These are phyloP conservation scores for Globisporangium sylvaticum DNA, from an alignment of 352 stramenopile genomes.

Conservation along the genomic window DNA sequence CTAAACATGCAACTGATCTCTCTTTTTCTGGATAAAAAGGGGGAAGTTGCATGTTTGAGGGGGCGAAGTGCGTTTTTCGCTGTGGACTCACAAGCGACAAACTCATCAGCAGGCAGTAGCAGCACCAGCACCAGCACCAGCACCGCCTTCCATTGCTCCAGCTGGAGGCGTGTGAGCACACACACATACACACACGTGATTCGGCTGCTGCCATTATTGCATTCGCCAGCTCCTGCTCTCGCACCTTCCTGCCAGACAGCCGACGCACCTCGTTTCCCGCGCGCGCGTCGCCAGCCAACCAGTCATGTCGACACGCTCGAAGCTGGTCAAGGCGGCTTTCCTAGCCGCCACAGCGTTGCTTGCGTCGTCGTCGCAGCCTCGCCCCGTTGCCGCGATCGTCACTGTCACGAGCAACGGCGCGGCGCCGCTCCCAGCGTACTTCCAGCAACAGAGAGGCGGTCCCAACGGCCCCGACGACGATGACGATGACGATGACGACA, in stretches of 20 bases:
- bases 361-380: not conserved
- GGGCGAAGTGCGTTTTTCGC: not conserved
- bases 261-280: too few relatives aligned
- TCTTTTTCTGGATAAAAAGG: too few relatives aligned
- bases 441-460: not conserved
- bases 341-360: not conserved
- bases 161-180: not conserved
- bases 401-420: not conserved
- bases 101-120: not conserved
- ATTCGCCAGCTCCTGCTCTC: not conserved
- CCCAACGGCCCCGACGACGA: not conserved
- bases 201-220: not conserved
- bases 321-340: not conserved
- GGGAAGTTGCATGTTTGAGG: not conserved
- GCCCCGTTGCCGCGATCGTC: not conserved
- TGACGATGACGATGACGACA: not conserved
- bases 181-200: not conserved
- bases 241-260: not conserved
- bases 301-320: conserved; percentile 1
- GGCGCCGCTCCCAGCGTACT: not conserved
- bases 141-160: not conserved
- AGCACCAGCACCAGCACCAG: too few relatives aligned
- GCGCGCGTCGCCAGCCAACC: not conserved
- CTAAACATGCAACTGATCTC: not conserved
- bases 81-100: not conserved